Evolutionary conservation across 164 flowering plant genomes (phyloP).

Genomic region (Taxillus chinensis): DNA sequence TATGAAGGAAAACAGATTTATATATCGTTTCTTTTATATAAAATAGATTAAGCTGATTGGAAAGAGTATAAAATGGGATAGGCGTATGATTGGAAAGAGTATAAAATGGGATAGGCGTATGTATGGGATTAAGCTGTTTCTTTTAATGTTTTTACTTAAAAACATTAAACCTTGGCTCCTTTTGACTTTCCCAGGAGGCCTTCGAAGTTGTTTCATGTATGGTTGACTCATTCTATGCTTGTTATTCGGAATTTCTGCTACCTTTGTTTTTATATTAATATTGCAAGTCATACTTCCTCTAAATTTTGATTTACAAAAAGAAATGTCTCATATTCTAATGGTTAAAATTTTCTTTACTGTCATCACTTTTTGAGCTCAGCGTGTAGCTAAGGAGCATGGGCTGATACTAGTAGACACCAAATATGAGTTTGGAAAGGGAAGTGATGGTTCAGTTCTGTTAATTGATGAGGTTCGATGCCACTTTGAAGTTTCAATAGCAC

Average conservation of each 20-base stretch:
- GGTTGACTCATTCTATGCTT: too few species aligned
- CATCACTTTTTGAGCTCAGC: slow-evolving; percentile 31
- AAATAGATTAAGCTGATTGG: too few species aligned
- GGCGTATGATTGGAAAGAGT: too few species aligned
- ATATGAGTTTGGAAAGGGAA: slow-evolving; percentile 90
- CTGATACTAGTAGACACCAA: slow-evolving; percentile 86
- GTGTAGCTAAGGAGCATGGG: slow-evolving; percentile 74
- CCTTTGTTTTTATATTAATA: not conserved
- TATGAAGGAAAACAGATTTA: too few species aligned
- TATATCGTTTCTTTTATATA: too few species aligned
- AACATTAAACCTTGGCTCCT: too few species aligned
- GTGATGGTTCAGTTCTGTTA: slow-evolving; percentile 70
- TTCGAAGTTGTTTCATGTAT: too few species aligned
- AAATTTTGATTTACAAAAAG: not conserved
- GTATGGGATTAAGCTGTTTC: too few species aligned
- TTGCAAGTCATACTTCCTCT: not conserved
- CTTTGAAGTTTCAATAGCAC: not conserved
- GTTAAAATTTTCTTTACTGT: not conserved
- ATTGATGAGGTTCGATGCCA: slow-evolving; percentile 71
- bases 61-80: too few species aligned
- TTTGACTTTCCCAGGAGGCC: too few species aligned
- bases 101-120: too few species aligned
- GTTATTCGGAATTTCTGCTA: not conserved
- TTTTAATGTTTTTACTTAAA: too few species aligned
- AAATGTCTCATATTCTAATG: not conserved